Evolutionary conservation across 305 asterid species (phyloP).

Genomic region (Fraxinus xanthoxyloides): DNA sequence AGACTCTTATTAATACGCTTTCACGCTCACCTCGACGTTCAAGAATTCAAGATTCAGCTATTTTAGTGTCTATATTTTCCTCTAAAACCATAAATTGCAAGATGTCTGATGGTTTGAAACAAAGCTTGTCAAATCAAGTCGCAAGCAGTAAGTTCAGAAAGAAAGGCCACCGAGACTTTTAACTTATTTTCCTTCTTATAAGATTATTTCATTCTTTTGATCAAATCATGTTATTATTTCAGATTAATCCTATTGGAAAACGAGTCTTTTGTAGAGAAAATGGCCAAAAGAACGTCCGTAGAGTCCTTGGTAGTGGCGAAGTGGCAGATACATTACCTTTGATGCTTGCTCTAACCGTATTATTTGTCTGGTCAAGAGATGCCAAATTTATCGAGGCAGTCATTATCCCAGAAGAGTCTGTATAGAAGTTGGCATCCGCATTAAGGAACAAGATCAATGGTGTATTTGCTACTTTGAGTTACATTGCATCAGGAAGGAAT

Average conservation of each 20-base stretch:
- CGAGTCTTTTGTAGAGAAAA: not conserved
- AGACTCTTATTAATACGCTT: not conserved
- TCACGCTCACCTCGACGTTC: not conserved
- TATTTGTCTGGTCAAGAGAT: not conserved
- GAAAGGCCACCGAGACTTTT: not conserved
- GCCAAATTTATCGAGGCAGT: not conserved
- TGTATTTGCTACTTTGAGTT: not conserved
- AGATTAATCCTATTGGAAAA: too few relatives aligned
- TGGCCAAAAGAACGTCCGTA: not conserved
- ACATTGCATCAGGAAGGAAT: not conserved
- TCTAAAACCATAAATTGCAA: not conserved
- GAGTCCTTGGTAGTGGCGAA: not conserved
- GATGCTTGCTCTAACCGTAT: not conserved
- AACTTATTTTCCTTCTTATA: not conserved
- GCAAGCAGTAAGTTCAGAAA: not conserved
- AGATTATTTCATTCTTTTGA: not conserved
- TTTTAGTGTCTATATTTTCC: not conserved
- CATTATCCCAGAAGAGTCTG: not conserved
- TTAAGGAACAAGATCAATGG: not conserved
- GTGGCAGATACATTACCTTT: not conserved
- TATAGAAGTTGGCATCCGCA: not conserved
- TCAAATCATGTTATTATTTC: not conserved
- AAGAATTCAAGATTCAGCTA: not conserved
- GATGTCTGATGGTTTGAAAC: not conserved
- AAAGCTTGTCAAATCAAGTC: not conserved